These are phyloP conservation scores for Beauveria bassiana DNA, from an alignment of 2,329 filamentous ascomycete species.

Conservation along the genomic window DNA sequence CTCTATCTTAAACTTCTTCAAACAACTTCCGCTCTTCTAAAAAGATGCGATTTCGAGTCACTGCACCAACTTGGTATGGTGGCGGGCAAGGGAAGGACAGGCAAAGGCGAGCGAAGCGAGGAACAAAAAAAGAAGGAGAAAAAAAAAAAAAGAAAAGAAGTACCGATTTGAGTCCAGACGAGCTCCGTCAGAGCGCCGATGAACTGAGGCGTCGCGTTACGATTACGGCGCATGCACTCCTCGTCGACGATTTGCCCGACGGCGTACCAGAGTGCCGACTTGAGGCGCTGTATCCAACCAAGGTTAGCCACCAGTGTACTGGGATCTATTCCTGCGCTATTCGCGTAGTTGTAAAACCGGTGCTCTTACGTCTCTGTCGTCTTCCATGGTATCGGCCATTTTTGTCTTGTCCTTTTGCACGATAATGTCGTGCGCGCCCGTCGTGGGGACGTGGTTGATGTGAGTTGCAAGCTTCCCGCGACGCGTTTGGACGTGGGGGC, in stretches of 20 bases:
- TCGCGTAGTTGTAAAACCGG: neutral
- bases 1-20: too few species aligned
- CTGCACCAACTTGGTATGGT: neutral
- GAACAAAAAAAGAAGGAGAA: neutral
- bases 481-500: constrained; percentile 1
- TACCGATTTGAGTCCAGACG: constrained; percentile 80
- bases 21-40: too few species aligned
- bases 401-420: neutral
- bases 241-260: constrained; percentile 86
- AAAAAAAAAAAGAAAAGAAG: neutral
- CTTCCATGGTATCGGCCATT: constrained; percentile 28
- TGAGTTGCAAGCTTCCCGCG: neutral
- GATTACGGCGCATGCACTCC: constrained; percentile 51
- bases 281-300: constrained; percentile 54
- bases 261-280: constrained; percentile 76
- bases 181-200: constrained; percentile 81
- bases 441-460: neutral
- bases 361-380: constrained; percentile 28
- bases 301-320: neutral
- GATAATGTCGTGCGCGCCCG: neutral
- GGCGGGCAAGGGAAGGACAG: neutral
- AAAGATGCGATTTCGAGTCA: neutral
- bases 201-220: constrained; percentile 88
- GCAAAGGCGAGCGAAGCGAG: neutral
- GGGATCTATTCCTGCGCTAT: neutral